Conservation (phyloP, 495 filamentous ascomycete genomes). For the Penicillium robsamsonii region DNA sequence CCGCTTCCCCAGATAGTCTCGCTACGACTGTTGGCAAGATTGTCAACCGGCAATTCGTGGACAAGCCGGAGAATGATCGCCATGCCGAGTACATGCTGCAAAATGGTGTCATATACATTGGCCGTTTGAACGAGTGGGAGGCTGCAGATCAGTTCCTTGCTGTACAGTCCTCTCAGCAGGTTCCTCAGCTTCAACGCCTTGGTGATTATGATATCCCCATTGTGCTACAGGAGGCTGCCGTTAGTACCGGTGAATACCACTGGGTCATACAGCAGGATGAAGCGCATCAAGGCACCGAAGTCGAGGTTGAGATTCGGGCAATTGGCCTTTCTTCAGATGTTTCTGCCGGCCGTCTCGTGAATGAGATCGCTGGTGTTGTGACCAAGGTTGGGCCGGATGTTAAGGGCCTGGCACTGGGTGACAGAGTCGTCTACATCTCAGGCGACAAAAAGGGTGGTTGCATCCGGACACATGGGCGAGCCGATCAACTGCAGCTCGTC, state of each 20-base stretch:
- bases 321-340: conserved; percentile 14
- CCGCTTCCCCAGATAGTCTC: neutral
- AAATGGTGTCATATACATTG: conserved; percentile 27
- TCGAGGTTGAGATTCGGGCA: conserved; percentile 19
- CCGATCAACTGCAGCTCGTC: conserved; percentile 14
- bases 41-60: conserved; percentile 22
- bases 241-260: neutral
- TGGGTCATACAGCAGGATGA: conserved; percentile 12
- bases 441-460: conserved; percentile 1
- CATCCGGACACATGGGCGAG: conserved; percentile 18
- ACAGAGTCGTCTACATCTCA: conserved; percentile 21
- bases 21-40: conserved; percentile 15
- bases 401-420: conserved; percentile 11
- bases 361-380: conserved; percentile 22
- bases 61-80: conserved; percentile 8
- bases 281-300: neutral
- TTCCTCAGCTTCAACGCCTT: conserved; percentile 6
- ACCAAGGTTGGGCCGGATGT: conserved; percentile 11
- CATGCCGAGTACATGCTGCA: conserved; percentile 27
- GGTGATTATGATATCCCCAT: conserved; percentile 12
- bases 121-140: conserved; percentile 25
- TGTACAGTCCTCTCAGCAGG: conserved; percentile 4
- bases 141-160: conserved; percentile 22
- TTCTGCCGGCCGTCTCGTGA: neutral
- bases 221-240: neutral